Conservation (phyloP, 225 moss, liverwort and hornwort genomes). For the Marchantia polymorpha region DNA sequence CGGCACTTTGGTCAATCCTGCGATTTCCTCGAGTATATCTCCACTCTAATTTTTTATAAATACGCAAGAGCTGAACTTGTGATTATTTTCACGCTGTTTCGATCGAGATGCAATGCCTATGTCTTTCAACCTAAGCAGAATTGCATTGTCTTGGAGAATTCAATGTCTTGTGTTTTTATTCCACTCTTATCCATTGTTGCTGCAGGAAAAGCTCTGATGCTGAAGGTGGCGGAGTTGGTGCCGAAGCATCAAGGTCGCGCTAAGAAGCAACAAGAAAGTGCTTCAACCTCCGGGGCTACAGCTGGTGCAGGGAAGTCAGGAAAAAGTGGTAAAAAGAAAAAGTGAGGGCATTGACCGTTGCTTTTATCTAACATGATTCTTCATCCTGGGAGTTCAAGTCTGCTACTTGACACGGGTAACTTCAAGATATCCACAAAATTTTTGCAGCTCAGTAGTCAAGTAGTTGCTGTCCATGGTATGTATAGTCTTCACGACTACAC, state of each 20-base stretch:
- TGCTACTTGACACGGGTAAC: not conserved
- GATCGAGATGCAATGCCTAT: no score
- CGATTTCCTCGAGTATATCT: constrained; percentile 57
- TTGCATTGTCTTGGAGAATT: no score
- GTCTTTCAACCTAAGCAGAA: no score
- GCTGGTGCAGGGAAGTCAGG: constrained; percentile 43
- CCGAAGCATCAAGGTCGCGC: constrained; percentile 48
- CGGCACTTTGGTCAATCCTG: constrained; percentile 56
- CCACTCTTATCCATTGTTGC: not conserved
- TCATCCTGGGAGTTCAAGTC: not conserved
- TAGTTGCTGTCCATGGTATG: not conserved
- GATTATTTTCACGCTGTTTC: no score
- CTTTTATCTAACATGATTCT: not conserved
- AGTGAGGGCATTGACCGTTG: constrained; percentile 24
- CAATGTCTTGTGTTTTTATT: not conserved
- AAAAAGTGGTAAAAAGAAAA: constrained; percentile 69
- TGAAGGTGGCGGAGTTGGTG: constrained; percentile 77
- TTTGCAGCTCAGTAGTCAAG: not conserved
- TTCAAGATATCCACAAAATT: not conserved
- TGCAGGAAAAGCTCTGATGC: constrained; percentile 63
- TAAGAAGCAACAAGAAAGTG: constrained; percentile 47
- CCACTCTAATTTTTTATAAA: not conserved
- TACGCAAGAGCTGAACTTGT: not conserved
- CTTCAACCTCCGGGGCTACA: constrained; percentile 31
- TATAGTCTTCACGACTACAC: not conserved